Evolutionary conservation across 2,329 filamentous ascomycete genomes (phyloP).

Genomic region (Diatrype stigma): DNA sequence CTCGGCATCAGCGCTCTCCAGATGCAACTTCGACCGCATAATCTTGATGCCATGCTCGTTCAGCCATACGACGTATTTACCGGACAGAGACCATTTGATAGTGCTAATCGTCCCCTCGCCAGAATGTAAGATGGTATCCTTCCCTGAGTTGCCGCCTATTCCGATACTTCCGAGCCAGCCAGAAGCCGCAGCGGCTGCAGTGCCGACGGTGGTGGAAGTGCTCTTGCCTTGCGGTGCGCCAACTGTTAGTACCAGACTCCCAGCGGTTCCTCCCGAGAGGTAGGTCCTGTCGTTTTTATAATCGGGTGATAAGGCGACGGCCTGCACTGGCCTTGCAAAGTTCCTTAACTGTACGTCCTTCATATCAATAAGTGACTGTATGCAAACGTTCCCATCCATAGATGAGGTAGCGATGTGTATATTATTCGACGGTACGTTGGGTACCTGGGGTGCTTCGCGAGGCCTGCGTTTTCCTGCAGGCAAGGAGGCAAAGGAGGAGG

Average conservation of each 20-base stretch:
- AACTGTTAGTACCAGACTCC: conserved; percentile 79
- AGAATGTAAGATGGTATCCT: conserved; percentile 81
- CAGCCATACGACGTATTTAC: conserved; percentile 89
- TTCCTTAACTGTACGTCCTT: conserved; percentile 91
- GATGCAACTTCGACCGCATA: conserved; percentile 82
- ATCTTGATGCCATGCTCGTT: conserved; percentile 98
- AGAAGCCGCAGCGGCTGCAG: conserved; percentile 77
- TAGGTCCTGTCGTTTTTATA: conserved; percentile 88
- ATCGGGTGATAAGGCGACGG: conserved; percentile 90
- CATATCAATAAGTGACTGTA: conserved; percentile 79
- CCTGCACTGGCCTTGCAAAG: conserved; percentile 87
- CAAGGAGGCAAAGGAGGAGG: conserved; percentile 38
- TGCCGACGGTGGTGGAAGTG: conserved; percentile 81
- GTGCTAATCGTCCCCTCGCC: conserved; percentile 88
- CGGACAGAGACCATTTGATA: conserved; percentile 92
- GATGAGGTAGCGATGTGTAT: conserved; percentile 93
- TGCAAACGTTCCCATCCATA: conserved; percentile 91
- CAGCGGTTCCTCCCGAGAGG: conserved; percentile 83
- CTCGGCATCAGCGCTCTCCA: conserved; percentile 72
- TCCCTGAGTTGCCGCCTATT: conserved; percentile 70
- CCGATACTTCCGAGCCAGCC: conserved; percentile 92
- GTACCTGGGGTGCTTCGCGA: conserved; percentile 51
- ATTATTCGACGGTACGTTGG: conserved; percentile 77
- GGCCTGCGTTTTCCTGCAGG: conserved; percentile 33
- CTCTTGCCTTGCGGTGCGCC: conserved; percentile 76